Base-by-base conservation (phyloP, 306 rosid genomes). In the Spatholobus suberectus region DNA sequence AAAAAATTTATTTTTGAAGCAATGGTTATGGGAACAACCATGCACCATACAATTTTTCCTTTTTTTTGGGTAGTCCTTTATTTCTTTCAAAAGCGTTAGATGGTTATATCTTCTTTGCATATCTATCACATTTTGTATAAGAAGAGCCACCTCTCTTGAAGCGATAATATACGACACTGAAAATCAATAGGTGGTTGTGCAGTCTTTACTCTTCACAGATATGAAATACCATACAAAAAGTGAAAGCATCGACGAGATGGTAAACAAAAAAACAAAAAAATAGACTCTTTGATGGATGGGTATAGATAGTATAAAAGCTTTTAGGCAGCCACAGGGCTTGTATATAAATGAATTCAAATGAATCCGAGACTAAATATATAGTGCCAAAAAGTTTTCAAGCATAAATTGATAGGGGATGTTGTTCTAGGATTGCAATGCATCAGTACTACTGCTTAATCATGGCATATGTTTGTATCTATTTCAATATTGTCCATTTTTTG, bases 271-370 rank as follows among this genome's bases (percentile, higher is more conserved):
- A 37, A 2, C 0, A 37, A 37, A 37, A 57, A 27, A 61, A 14
- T 13, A 58, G 35, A 61, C 20, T 61, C 38, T 24, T 24, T 61
- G 40, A 61, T 61, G 29, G 4, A 61, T 10, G n/a, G 10, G 17
- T 13, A 59, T 24, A 24, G 37, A 18, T 59, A 62, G 47, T 34
- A 34, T 65, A 18, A 65, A 14, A 29, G 17, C 4, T 26, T 14
- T 62, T 14, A 29, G 29, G 5, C 4, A 5, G n/a, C 1, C 35
- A 10, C 6, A 37, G 4, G 32, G 17, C n/a, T 67, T 67, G 29
- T 67, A 67, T 38, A 38, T 67, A 37, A 67, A 67, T 13, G 51
- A 67, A 37, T 18, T 67, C 32, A 67, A 67, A 10, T 66, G 72
- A 66, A 18, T 35, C 47, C 49, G 24, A 35, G 46, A 24, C 34